A percentile compares a stretch with the other conserved stretches of the same genome.
phyloP scores from a whole-genome alignment of 768 basidiomycete species.

The Rhizopogon vesiculosus region DNA sequence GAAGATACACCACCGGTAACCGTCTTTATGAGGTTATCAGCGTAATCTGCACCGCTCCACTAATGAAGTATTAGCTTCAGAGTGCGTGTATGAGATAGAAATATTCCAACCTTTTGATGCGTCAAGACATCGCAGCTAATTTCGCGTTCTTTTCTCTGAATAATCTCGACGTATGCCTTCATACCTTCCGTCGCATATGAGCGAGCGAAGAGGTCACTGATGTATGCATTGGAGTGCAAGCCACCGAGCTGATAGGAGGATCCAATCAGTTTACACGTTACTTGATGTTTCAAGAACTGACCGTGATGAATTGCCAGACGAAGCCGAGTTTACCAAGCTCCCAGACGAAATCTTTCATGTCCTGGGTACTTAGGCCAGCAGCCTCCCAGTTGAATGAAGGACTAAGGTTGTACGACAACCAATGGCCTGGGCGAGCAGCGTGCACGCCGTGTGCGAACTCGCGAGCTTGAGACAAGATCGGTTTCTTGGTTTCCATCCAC shows the following conservation, averaged over 20 bases:
- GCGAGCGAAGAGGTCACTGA: constrained; percentile 87
- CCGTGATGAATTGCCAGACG: constrained; percentile 99
- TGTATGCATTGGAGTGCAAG: constrained; percentile 95
- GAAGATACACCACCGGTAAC: constrained; percentile 97
- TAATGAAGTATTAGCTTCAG: constrained; percentile 26
- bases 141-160: constrained; percentile 90
- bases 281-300: constrained; percentile 32
- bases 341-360: constrained; percentile 91
- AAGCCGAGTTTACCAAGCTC: constrained; percentile 93
- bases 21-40: constrained; percentile 88
- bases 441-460: constrained; percentile 92
- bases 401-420: constrained; percentile 95
- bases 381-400: constrained; percentile 95
- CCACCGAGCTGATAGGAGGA: constrained; percentile 71
- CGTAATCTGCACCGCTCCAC: constrained; percentile 96
- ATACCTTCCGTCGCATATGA: constrained; percentile 92
- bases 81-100: background rate
- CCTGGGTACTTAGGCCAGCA: constrained; percentile 78
- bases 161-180: constrained; percentile 96
- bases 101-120: constrained; percentile 77
- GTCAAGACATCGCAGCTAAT: constrained; percentile 95
- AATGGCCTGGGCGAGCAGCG: constrained; percentile 77
- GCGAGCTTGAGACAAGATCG: constrained; percentile 85
- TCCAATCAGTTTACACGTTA: constrained; percentile 6
- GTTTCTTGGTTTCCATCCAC: constrained; percentile 98